Percentiles rank a stretch among this genome's conserved stretches.
Evolutionary conservation across 176 grass and related monocot genomes (phyloP).

Genomic region (Thinopyrum elongatum): DNA sequence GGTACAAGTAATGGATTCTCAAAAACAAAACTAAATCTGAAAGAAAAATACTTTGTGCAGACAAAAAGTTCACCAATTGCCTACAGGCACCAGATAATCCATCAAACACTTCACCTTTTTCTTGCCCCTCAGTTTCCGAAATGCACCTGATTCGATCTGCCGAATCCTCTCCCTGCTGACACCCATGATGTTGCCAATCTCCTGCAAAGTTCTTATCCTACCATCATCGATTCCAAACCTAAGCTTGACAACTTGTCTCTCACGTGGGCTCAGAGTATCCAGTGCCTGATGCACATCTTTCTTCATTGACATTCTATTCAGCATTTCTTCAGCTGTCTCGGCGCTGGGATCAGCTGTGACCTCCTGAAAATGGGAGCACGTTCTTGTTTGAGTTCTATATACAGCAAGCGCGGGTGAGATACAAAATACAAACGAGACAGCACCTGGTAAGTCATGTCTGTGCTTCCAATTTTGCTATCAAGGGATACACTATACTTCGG

Average conservation of each 20-base stretch:
- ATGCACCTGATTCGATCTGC: slow-evolving; percentile 68
- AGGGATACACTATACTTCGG: slow-evolving; percentile 69
- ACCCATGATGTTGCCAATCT: slow-evolving; percentile 76
- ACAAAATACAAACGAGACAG: not conserved
- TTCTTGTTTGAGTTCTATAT: not conserved
- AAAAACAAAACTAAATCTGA: slow-evolving; percentile 1
- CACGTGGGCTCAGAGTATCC: slow-evolving; percentile 54
- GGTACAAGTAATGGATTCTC: slow-evolving; percentile 30
- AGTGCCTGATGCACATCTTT: slow-evolving; percentile 64
- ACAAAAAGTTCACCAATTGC: slow-evolving; percentile 48
- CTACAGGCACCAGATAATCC: slow-evolving; percentile 51
- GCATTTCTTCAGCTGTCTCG: slow-evolving; percentile 74
- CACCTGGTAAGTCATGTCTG: slow-evolving; percentile 69
- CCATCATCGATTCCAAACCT: slow-evolving; percentile 75
- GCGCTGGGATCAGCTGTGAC: slow-evolving; percentile 65
- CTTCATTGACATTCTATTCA: slow-evolving; percentile 73
- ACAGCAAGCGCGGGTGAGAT: not conserved
- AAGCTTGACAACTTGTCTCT: slow-evolving; percentile 62
- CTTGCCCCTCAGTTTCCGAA: slow-evolving; percentile 73
- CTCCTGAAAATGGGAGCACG: slow-evolving; percentile 57
- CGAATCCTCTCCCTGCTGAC: slow-evolving; percentile 90
- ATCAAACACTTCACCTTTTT: slow-evolving; percentile 42
- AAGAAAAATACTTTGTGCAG: not conserved
- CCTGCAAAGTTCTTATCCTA: slow-evolving; percentile 78
- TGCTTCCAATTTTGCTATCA: slow-evolving; percentile 66